Evolutionary conservation across 2,329 filamentous ascomycete genomes (phyloP).

Genomic region (Xylariaceae sp.): DNA sequence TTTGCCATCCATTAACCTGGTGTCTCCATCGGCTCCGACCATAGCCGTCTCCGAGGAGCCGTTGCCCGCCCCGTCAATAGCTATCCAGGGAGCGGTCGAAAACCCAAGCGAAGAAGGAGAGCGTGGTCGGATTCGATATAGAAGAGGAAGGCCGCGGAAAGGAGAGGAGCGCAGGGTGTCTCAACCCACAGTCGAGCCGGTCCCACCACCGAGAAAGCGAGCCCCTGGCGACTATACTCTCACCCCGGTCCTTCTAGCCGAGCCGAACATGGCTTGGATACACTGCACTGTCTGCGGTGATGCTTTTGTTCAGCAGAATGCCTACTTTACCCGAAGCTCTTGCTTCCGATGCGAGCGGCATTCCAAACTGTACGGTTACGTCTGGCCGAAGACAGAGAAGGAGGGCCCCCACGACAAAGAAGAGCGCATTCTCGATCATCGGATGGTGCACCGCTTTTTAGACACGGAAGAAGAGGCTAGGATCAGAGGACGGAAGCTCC

Average conservation of each 20-base stretch:
- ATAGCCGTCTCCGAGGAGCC: slow-evolving; percentile 8
- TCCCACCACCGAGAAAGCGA: slow-evolving; percentile 34
- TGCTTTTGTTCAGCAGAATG: slow-evolving; percentile 82
- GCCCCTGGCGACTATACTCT: slow-evolving; percentile 76
- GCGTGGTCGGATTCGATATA: too few species aligned
- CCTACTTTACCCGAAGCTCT: slow-evolving; percentile 76
- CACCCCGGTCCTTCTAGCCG: slow-evolving; percentile 68
- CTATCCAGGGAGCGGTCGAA: slow-evolving; percentile 1
- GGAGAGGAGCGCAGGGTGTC: slow-evolving; percentile 28
- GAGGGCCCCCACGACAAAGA: slow-evolving; percentile 69
- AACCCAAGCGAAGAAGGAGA: slow-evolving; percentile 14
- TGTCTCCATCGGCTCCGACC: slow-evolving; percentile 10
- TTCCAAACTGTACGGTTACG: slow-evolving; percentile 88
- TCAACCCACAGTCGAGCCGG: slow-evolving; percentile 23
- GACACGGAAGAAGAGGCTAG: slow-evolving; percentile 61
- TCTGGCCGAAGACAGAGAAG: slow-evolving; percentile 92
- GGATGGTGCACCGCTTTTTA: slow-evolving; percentile 81
- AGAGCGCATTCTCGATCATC: slow-evolving; percentile 71
- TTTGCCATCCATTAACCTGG: slow-evolving; percentile 3
- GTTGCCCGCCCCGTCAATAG: background rate
- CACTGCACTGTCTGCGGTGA: slow-evolving; percentile 78
- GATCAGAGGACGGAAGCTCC: slow-evolving; percentile 38
- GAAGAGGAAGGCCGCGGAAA: slow-evolving; percentile 26
- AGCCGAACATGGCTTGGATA: slow-evolving; percentile 76
- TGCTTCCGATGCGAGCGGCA: slow-evolving; percentile 94